These are phyloP conservation scores for Echium plantagineum DNA, from an alignment of 257 asterid species.

Conservation along the genomic window DNA sequence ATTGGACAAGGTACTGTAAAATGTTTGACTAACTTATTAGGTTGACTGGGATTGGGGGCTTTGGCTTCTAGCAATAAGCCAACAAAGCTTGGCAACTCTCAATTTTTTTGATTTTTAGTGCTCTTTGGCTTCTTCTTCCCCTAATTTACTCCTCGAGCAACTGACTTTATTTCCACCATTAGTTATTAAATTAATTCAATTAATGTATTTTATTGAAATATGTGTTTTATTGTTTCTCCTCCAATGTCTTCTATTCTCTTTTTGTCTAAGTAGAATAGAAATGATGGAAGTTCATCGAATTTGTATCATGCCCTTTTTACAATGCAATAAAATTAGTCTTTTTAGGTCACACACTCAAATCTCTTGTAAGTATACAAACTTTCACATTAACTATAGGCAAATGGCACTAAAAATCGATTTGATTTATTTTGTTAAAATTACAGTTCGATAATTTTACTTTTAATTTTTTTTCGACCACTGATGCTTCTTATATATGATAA, in stretches of 20 bases:
- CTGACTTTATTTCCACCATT: background rate
- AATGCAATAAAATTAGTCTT: background rate
- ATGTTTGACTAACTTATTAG: background rate
- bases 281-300: background rate
- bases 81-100: background rate
- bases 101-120: background rate
- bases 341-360: background rate
- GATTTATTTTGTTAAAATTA: no score
- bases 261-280: background rate
- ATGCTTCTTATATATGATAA: no score
- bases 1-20: no score
- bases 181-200: no score
- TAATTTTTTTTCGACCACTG: no score
- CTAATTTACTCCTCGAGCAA: background rate
- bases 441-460: no score
- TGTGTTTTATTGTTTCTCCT: background rate
- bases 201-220: background rate
- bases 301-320: background rate
- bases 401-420: no score
- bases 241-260: background rate
- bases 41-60: background rate
- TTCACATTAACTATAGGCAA: no score
- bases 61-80: background rate
- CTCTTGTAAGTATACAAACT: no score
- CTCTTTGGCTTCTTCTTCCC: background rate